Percentiles rank a stretch among this genome's conserved stretches.
phyloP scores from a whole-genome alignment of 1,284 basidiomycete genomes.

The Macrocystidia cucumis region DNA sequence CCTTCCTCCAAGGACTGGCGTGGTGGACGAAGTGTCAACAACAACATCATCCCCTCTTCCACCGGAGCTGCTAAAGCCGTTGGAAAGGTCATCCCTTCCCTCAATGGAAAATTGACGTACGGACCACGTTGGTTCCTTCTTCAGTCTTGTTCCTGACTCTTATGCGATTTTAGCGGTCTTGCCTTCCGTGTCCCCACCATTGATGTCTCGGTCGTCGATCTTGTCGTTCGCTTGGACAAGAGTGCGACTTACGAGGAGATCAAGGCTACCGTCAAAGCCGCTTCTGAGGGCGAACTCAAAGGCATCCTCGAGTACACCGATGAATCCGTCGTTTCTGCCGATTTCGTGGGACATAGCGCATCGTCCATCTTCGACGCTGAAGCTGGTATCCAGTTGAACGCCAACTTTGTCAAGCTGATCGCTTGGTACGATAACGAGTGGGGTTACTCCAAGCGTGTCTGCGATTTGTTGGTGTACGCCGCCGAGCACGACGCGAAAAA shows the following conservation, averaged over 20 bases:
- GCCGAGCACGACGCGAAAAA: conserved; percentile 63
- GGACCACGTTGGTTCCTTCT: conserved; percentile 16
- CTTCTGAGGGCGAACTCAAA: conserved; percentile 65
- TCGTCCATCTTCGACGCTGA: conserved; percentile 90
- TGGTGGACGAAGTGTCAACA: conserved; percentile 93
- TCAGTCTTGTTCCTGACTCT: not conserved
- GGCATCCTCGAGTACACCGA: conserved; percentile 96
- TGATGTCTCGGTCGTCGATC: conserved; percentile 98
- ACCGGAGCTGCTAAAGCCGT: conserved; percentile 99
- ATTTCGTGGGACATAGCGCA: conserved; percentile 78
- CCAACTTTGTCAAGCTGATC: conserved; percentile 93
- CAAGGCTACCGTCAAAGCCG: conserved; percentile 83
- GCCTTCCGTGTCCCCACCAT: conserved; percentile 97
- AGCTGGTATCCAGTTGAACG: conserved; percentile 92
- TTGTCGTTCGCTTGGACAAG: conserved; percentile 93
- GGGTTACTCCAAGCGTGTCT: conserved; percentile 94
- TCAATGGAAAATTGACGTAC: conserved; percentile 97
- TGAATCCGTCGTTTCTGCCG: conserved; percentile 90
- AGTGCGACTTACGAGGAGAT: conserved; percentile 83
- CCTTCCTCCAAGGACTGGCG: conserved; percentile 95
- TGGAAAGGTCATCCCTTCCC: conserved; percentile 95
- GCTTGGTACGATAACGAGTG: conserved; percentile 97
- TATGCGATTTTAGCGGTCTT: conserved; percentile 70
- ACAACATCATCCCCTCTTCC: conserved; percentile 99
- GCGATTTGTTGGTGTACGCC: conserved; percentile 83